Evolutionary conservation across 306 rosid genomes (phyloP).

Genomic region (Pyrus betulifolia): DNA sequence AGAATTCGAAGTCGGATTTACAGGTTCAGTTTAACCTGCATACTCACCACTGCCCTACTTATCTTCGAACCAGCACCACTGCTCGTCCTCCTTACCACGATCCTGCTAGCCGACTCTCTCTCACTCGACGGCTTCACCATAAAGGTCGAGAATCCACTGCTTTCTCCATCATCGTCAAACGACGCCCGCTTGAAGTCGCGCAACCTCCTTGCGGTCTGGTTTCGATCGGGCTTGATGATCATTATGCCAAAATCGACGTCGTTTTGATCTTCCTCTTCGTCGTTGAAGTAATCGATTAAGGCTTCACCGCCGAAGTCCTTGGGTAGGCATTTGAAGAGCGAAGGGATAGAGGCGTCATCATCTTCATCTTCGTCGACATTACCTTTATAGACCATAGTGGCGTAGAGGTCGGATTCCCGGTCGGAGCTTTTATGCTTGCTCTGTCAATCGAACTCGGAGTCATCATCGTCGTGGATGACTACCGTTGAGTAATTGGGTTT

Average conservation of each 20-base stretch:
- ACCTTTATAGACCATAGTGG: conserved; percentile 68
- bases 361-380: conserved; percentile 39
- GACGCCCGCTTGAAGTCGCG: too few relatives aligned
- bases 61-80: conserved; percentile 39
- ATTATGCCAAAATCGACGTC: background rate
- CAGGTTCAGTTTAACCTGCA: conserved; percentile 31
- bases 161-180: too few relatives aligned
- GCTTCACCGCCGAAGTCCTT: conserved; percentile 29
- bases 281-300: too few relatives aligned
- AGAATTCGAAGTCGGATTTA: too few relatives aligned
- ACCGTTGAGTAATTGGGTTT: conserved; percentile 67
- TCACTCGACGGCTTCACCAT: too few relatives aligned
- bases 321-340: conserved; percentile 79
- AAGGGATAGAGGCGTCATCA: conserved; percentile 66
- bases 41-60: conserved; percentile 83
- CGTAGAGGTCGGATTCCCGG: conserved; percentile 45
- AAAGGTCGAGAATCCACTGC: too few relatives aligned
- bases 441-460: conserved; percentile 14
- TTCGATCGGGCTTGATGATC: too few relatives aligned
- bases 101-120: conserved; percentile 45
- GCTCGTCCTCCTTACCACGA: conserved; percentile 42
- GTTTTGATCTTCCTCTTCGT: too few relatives aligned
- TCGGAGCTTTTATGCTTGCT: conserved; percentile 19
- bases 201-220: too few relatives aligned
- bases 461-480: conserved; percentile 54